phyloP scores from a whole-genome alignment of 805 yeast genomes.

The Ogataea salicorniae region DNA sequence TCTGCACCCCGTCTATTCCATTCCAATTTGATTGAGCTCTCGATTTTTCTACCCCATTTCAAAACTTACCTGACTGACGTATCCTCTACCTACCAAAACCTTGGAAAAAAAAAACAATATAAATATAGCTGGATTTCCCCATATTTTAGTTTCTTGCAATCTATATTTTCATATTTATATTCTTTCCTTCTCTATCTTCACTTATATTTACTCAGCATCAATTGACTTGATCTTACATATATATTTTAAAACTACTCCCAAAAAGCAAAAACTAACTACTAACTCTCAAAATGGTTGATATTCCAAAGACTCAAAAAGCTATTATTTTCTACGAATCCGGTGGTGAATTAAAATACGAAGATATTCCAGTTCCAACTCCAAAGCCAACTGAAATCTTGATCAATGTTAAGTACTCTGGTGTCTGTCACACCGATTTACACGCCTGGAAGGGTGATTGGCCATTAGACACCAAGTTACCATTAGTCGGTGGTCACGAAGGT shows the following conservation, averaged over 20 bases:
- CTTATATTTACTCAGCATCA: too few species aligned
- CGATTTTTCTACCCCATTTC: too few species aligned
- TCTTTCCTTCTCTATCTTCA: too few species aligned
- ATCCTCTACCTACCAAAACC: too few species aligned
- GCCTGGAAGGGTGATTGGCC: conserved; percentile 97
- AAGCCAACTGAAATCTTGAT: conserved; percentile 72
- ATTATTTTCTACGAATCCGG: conserved; percentile 61
- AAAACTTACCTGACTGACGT: too few species aligned
- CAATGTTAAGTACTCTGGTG: conserved; percentile 84
- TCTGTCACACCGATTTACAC: conserved; percentile 91
- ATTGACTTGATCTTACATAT: neutral
- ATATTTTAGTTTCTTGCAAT: too few species aligned
- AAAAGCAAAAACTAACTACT: neutral
- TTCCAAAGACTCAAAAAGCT: conserved; percentile 70
- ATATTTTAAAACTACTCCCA: neutral
- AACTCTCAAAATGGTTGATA: conserved; percentile 8
- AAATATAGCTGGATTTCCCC: too few species aligned
- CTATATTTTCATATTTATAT: too few species aligned
- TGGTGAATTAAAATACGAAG: conserved; percentile 61
- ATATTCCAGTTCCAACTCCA: conserved; percentile 77
- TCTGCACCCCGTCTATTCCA: too few species aligned
- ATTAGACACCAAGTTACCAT: conserved; percentile 62
- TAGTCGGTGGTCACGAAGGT: conserved; percentile 89
- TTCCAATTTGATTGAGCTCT: too few species aligned
- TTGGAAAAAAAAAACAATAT: too few species aligned